phyloP scores from a whole-genome alignment of 1,284 basidiomycete species.

The Cryptococcus neoformans region DNA sequence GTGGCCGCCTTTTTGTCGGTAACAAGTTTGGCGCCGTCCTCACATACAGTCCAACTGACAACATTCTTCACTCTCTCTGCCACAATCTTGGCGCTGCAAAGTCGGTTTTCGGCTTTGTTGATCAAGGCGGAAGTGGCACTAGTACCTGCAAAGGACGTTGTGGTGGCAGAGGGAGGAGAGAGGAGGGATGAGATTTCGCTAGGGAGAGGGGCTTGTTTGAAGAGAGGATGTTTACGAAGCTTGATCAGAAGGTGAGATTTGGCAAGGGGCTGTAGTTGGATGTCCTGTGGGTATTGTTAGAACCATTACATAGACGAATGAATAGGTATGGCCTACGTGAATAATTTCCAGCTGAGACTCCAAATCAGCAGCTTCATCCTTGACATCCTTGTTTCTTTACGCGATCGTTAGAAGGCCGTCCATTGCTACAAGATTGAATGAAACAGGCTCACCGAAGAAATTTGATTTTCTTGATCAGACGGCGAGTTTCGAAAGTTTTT shows the following conservation, averaged over 20 bases:
- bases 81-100: slow-evolving; percentile 72
- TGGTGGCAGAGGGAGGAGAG: slow-evolving; percentile 9
- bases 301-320: neutral
- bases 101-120: slow-evolving; percentile 65
- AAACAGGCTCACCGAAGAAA: slow-evolving; percentile 55
- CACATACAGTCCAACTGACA: slow-evolving; percentile 52
- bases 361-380: slow-evolving; percentile 52
- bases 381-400: slow-evolving; percentile 42
- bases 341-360: slow-evolving; percentile 66
- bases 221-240: slow-evolving; percentile 65
- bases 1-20: slow-evolving; percentile 16
- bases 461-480: slow-evolving; percentile 78
- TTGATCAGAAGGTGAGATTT: slow-evolving; percentile 64
- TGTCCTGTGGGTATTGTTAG: slow-evolving; percentile 51
- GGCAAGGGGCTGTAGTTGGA: slow-evolving; percentile 61
- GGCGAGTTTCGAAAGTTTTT: slow-evolving; percentile 76
- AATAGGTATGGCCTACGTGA: slow-evolving; percentile 54
- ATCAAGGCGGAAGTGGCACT: slow-evolving; percentile 29
- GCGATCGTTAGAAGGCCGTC: too few relatives aligned
- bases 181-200: slow-evolving; percentile 46
- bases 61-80: slow-evolving; percentile 60
- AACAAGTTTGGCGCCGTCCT: slow-evolving; percentile 41
- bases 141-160: neutral
- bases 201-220: slow-evolving; percentile 35
- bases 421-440: too few relatives aligned